phyloP scores from a whole-genome alignment of 345 rosid species.

The Lepidium sativum region DNA sequence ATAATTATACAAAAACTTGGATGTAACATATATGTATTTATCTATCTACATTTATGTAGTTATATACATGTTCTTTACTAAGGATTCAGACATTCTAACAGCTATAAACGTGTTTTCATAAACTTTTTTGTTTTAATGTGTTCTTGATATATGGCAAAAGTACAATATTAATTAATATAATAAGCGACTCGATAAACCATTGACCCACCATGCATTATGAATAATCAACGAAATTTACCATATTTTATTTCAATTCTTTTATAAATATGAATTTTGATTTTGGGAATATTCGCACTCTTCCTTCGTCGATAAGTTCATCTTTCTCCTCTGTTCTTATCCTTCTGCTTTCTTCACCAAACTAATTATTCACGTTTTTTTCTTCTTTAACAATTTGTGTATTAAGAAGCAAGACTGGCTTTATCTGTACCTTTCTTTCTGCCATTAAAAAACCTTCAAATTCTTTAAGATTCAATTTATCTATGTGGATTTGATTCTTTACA shows the following conservation, averaged over 20 bases:
- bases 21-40: neutral
- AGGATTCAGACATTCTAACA: neutral
- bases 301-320: neutral
- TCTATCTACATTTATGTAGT: neutral
- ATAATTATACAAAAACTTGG: neutral
- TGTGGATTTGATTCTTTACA: neutral
- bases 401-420: conserved; percentile 19
- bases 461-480: neutral
- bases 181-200: neutral
- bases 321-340: neutral
- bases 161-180: neutral
- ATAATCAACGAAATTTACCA: neutral
- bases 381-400: neutral
- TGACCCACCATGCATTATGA: conserved; percentile 21
- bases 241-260: neutral
- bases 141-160: neutral
- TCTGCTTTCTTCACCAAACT: neutral
- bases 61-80: neutral
- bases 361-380: neutral
- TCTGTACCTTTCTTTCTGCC: conserved; percentile 24
- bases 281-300: neutral
- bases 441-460: neutral
- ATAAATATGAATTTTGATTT: neutral
- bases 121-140: neutral
- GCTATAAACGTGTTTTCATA: neutral